Evolutionary conservation across 106 monocot species (phyloP).

Genomic region (Dendrobium officinale): DNA sequence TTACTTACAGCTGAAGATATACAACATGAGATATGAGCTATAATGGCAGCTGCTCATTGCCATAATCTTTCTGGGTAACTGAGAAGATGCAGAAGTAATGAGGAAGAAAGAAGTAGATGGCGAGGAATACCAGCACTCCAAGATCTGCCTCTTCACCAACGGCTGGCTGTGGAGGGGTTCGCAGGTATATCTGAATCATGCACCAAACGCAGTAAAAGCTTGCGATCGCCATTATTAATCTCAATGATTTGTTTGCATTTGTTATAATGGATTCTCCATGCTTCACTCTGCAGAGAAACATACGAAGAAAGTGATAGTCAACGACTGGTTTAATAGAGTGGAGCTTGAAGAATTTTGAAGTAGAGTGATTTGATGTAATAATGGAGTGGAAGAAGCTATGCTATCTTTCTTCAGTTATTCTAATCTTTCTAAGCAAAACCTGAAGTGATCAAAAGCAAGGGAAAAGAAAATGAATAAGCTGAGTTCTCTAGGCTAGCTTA

Average conservation of each 20-base stretch:
- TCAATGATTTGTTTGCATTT: constrained; percentile 49
- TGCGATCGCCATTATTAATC: constrained; percentile 38
- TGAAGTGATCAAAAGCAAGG: neutral
- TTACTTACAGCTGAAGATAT: no score
- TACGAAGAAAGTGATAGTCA: neutral
- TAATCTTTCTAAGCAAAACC: no score
- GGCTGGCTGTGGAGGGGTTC: constrained; percentile 69
- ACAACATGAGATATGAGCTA: neutral
- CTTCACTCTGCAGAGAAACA: constrained; percentile 45
- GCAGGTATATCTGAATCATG: constrained; percentile 59
- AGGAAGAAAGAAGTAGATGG: constrained; percentile 75
- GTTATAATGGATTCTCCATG: constrained; percentile 26
- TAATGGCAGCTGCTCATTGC: constrained; percentile 3
- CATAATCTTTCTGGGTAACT: constrained; percentile 37
- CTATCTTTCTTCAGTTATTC: no score
- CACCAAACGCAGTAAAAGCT: constrained; percentile 79
- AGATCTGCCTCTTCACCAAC: constrained; percentile 95
- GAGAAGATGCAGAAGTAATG: constrained; percentile 61
- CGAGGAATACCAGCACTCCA: constrained; percentile 70
- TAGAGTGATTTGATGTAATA: no score
- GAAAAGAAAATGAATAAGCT: neutral
- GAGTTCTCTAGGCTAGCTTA: no score
- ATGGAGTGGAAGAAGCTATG: no score
- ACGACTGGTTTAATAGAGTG: no score
- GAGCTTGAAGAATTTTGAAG: no score